Evolutionary conservation across 2,329 filamentous ascomycete genomes (phyloP), one percentile per base, ranked within the genome.

Genomic region (Orbilia oligospora): DNA sequence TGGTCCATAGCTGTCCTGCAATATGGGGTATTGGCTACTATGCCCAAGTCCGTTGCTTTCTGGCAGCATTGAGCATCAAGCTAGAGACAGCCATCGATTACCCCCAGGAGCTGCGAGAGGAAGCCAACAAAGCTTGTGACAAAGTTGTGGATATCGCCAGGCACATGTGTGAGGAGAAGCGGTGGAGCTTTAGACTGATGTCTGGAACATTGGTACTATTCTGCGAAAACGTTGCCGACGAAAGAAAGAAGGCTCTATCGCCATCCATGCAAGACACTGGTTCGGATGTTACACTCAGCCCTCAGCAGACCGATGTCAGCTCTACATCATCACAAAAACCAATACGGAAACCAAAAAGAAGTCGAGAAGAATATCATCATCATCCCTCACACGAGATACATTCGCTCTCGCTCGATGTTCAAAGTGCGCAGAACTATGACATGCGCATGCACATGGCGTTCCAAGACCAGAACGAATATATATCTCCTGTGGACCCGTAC

Each of bases 1-100:
- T 81, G 10, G 41, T 81, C 24, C 71, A 58, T n/a, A 81, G 80
- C n/a, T 79, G 80, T 1, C 80, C 80, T 30, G 80, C 80, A n/a
- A 81, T 81, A 44, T 81, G 80, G 80, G 70, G 80, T 24, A 80
- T 81, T 16, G 72, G 80, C 20, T 81, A 80, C 53, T 81, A 81
- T 24, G 80, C 76, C 12, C 80, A 80, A 46, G 80, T 81, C 1
- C 65, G 80, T 16, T 81, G 80, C 58, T 81, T 81, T 41, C 58
- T 81, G 0, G 80, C 81, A 30, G 80, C 78, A 6, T 36, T 81
- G 30, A 81, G 80, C 27, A 80, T 81, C 30, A 80, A 80, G 49
- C 71, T 80, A 49, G 80, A 81, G 20, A 76, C 75, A 0, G 69
- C 76, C 30, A 80, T 72, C 8, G 80, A 80, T 12, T 81, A 81